Conservation (phyloP, 257 asterid genomes). For the Nicotiana obtusifolia region DNA sequence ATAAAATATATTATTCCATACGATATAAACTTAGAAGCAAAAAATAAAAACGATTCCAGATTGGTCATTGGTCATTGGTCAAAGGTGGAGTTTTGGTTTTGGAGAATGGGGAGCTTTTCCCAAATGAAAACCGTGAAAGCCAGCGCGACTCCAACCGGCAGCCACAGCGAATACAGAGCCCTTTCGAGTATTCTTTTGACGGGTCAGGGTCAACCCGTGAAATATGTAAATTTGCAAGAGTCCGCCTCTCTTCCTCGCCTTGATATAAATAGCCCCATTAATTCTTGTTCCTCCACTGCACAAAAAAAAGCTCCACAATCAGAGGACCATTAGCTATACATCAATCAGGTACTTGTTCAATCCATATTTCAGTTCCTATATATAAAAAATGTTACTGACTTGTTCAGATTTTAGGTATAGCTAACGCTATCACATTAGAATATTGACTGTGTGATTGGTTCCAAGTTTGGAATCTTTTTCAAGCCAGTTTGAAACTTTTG, state of each 20-base stretch:
- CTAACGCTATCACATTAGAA: not conserved
- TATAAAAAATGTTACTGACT: not conserved
- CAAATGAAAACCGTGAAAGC: slow-evolving; percentile 3
- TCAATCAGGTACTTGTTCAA: not conserved
- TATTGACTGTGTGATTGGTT: not conserved
- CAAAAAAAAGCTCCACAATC: not conserved
- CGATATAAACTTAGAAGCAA: too few species aligned
- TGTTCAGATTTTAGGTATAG: not conserved
- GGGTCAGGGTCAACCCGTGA: slow-evolving; percentile 6
- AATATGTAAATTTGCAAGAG: not conserved
- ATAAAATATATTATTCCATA: too few species aligned
- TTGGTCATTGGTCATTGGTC: not conserved
- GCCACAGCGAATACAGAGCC: not conserved
- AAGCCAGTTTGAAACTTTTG: not conserved
- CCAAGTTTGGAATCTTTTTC: not conserved
- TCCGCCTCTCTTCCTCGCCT: not conserved
- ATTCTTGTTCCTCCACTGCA: not conserved
- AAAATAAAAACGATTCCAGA: not conserved
- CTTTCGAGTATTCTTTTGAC: not conserved
- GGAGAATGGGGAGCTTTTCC: not conserved
- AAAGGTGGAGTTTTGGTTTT: not conserved
- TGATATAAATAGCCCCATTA: not conserved
- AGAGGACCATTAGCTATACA: not conserved
- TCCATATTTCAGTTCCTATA: not conserved
- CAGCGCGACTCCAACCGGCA: not conserved